Conservation (phyloP, 2,329 filamentous ascomycete species). For the Pyricularia sp. region DNA sequence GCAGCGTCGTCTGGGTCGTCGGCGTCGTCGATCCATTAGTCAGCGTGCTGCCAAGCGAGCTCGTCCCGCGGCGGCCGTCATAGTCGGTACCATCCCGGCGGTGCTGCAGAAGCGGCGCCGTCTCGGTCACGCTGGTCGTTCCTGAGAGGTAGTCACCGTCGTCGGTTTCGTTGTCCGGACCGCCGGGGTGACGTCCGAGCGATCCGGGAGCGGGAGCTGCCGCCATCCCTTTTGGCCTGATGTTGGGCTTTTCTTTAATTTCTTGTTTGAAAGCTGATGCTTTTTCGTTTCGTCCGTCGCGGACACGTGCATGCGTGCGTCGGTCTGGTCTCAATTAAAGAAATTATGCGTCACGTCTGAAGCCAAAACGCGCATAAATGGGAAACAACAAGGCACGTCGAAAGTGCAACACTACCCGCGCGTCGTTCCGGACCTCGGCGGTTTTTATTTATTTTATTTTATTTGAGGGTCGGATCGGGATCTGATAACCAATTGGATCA, state of each 20-base stretch:
- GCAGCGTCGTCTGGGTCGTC: not conserved
- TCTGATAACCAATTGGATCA: not conserved
- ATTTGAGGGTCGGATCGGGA: not conserved
- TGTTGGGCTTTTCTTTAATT: not conserved
- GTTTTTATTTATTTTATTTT: not conserved
- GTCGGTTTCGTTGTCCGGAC: not conserved
- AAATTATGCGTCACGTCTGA: too few relatives aligned
- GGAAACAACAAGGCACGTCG: not conserved
- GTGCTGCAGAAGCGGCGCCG: constrained; percentile 17
- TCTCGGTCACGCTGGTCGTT: constrained; percentile 14
- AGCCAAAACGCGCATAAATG: not conserved
- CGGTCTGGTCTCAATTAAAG: not conserved
- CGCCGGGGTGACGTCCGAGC: not conserved
- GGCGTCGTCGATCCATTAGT: not conserved
- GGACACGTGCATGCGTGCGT: not conserved
- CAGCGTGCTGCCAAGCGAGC: not conserved
- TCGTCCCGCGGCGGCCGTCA: not conserved
- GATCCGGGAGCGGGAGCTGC: not conserved
- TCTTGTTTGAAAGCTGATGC: not conserved
- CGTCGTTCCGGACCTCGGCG: not conserved
- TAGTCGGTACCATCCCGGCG: not conserved
- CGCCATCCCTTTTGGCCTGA: not conserved
- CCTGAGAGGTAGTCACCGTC: constrained; percentile 11
- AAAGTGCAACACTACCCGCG: too few relatives aligned
- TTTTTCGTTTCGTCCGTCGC: not conserved